These are phyloP conservation scores for Pseudoneurospora amorphoporcata DNA, from an alignment of 495 filamentous ascomycete species.

Conservation along the genomic window DNA sequence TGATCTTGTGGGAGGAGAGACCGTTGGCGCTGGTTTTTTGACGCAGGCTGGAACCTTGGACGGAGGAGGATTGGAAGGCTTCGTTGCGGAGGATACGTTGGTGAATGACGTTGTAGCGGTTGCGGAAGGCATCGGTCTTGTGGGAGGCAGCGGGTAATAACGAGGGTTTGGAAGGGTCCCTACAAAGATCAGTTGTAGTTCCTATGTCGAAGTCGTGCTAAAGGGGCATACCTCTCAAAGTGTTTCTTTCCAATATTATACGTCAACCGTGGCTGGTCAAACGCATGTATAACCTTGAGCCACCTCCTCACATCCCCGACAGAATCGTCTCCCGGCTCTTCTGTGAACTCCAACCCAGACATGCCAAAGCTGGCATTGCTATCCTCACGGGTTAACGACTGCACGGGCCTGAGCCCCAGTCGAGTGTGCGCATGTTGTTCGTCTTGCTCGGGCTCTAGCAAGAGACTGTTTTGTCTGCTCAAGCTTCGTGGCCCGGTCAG, in stretches of 20 bases:
- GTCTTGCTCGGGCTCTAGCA: constrained; percentile 28
- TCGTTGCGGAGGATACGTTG: constrained; percentile 88
- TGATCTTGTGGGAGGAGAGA: constrained; percentile 73
- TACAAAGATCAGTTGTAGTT: constrained; percentile 8
- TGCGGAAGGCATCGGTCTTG: constrained; percentile 77
- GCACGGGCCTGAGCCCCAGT: constrained; percentile 32
- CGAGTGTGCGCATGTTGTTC: constrained; percentile 30
- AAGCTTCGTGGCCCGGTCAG: constrained; percentile 31
- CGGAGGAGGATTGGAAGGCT: constrained; percentile 73
- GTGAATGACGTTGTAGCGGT: constrained; percentile 81
- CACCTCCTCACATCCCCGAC: constrained; percentile 58
- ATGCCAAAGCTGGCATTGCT: constrained; percentile 55
- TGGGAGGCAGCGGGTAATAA: constrained; percentile 70
- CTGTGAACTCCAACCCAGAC: constrained; percentile 48
- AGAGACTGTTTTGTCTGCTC: constrained; percentile 51
- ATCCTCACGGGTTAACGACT: constrained; percentile 38
- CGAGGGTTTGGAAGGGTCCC: constrained; percentile 54
- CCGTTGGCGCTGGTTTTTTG: constrained; percentile 42
- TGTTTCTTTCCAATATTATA: constrained; percentile 87
- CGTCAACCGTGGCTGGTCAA: constrained; percentile 72
- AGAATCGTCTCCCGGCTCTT: constrained; percentile 48
- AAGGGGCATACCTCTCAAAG: constrained; percentile 56
- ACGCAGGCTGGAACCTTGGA: constrained; percentile 41
- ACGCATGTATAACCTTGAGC: constrained; percentile 69
- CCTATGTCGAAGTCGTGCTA: neutral